A percentile compares a stretch with the other conserved stretches of the same genome.
phyloP scores from a whole-genome alignment of 176 grass and related monocot species.

The Hyparrhenia diplandra region DNA sequence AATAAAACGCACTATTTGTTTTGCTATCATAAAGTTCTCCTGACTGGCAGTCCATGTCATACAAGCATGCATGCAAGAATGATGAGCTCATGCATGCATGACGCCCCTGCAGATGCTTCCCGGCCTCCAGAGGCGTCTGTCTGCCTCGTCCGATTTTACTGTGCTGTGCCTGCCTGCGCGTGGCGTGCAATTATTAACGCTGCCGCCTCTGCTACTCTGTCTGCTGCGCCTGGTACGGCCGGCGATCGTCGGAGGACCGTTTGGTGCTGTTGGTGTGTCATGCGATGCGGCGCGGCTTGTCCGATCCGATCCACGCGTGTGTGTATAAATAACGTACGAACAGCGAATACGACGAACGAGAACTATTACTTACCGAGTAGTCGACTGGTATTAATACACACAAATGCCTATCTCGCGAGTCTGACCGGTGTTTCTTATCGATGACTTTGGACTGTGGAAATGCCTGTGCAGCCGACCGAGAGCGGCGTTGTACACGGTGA shows the following conservation, averaged over 20 bases:
- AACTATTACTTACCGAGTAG: no score
- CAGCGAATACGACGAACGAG: neutral
- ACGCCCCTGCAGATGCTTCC: conserved; percentile 17
- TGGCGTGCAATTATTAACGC: neutral
- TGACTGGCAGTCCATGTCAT: neutral
- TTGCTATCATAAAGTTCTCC: neutral
- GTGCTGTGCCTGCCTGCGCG: conserved; percentile 11
- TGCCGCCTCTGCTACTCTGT: neutral
- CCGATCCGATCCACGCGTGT: no score
- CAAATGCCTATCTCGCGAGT: no score
- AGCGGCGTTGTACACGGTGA: neutral
- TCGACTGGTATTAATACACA: neutral
- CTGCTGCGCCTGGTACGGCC: neutral
- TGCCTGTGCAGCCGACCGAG: neutral
- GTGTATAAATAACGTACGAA: neutral
- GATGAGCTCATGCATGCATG: conserved; percentile 18
- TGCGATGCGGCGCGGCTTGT: no score
- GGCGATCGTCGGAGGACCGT: neutral
- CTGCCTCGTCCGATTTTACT: neutral
- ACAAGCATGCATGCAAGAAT: neutral
- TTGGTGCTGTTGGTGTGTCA: neutral
- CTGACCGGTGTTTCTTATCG: no score
- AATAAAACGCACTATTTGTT: no score
- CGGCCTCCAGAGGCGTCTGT: neutral
- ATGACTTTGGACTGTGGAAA: no score